Base-by-base conservation (phyloP, 179 eudicot species). In the Vitellaria paradoxa region DNA sequence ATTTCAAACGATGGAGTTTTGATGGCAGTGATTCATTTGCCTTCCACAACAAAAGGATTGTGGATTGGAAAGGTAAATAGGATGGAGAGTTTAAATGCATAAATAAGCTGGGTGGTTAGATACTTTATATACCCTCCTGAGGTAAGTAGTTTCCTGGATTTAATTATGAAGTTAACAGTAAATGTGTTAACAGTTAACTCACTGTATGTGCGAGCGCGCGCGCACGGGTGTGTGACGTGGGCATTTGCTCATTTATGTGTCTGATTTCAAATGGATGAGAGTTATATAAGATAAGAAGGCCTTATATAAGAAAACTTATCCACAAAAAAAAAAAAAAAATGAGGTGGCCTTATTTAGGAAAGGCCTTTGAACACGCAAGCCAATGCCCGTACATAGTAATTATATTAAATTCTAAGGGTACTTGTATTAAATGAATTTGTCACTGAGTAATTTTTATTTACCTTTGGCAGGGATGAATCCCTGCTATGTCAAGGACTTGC, bases 401-500 rank as follows among this genome's bases (percentile, higher is more conserved):
- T 30, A 30, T 30, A 30, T 30, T 30, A 30, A 30, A 30, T 30
- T 30, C 37, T 30, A 30, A 30, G 37, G 2, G 37, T 30, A 50
- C 9, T 62, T 70, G 9, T 61, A 26, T 63, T 60, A 30, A 52
- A 8, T 49, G 10, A 15, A 50, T 40, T 4, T 49, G 80, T 26
- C 71, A 15, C 56, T 52, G 56, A 42, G 11, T 37, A 26, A 56
- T 30, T 47, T 50, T 73, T 9, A 9, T 68, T 57, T 68, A 73
- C 61, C 75, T 76, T 20, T 77, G 83, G 72, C 82, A 95, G 99
- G 88, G 99, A 96, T 85, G 99, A 96, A 84, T 89, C 96, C 9
- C 74, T 96, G 69, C 86, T 96, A 80, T 84, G 96, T 86, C 98
- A 96, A 90, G 99, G 99, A 66, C 86, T 96, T 64, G 87, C 96